Evolutionary conservation across 2,329 filamentous ascomycete species (phyloP), one percentile per base, ranked within the genome.

Genomic region (Fusarium odoratissimum): DNA sequence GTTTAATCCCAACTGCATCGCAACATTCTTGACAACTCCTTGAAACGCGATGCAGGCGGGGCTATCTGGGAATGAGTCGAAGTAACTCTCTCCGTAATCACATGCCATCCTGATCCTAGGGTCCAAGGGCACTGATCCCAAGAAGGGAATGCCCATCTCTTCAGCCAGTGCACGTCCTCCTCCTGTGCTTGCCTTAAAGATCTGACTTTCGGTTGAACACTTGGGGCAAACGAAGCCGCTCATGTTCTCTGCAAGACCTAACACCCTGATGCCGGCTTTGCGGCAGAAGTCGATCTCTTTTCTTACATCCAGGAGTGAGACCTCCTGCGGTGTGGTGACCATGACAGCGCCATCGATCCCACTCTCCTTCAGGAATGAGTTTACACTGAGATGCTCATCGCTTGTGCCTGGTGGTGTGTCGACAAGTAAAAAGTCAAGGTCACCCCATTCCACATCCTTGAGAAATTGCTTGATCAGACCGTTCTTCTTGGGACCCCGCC

Each of bases 201-300:
- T 97, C 80, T 97, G 90, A 77, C 88, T 92, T 80, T 91, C 86
- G 74, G 95, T 91, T 60, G 90, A 93, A 83, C 96, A 99, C 63
- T 93, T 95, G 14, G 95, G 95, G 79, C 96, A 99, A 59, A 99
- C 95, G 77, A 98, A 99, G 7, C 95, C 94, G 65, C 92, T 94
- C 96, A 99, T 99, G 80, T 99, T 99, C 86, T 99, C 96, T 21
- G 97, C 96, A 44, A 99, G 86, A 0, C 96, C 96, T 7, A 99
- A 82, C 11, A 99, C 90, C 52, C 87, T 89, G 75, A 99, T 98
- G 8, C 93, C 94, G 1, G 96, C 96, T 83, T 99, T 99, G 65
- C 91, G 88, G 83, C 97, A 99, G 79, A 99, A 99, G 79, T 99
- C 95, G 65, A 99, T 95, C 83, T 99, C 96, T 83, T 98, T 98